These are phyloP conservation scores for Pigoraptor vietnamica DNA, from an alignment of 78 protist species.

Conservation along the genomic window DNA sequence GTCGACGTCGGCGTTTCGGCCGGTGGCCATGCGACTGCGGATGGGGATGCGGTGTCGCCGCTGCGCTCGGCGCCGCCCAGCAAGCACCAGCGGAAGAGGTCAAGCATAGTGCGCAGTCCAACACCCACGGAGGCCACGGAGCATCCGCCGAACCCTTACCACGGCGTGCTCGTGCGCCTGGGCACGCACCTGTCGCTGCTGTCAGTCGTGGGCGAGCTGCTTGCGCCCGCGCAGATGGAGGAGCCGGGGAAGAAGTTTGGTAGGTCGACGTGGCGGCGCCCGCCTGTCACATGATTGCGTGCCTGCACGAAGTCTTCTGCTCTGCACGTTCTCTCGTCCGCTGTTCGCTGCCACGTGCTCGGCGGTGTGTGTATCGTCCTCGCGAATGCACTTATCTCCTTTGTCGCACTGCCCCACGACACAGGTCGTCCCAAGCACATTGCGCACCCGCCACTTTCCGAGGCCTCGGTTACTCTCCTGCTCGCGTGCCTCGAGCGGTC, in stretches of 20 bases:
- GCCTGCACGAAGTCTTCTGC: no score
- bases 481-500: no score
- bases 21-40: not conserved
- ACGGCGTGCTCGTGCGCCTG: not conserved
- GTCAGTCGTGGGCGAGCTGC: not conserved
- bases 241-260: not conserved
- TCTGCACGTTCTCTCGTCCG: no score
- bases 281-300: no score
- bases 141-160: not conserved
- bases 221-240: not conserved
- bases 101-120: not conserved
- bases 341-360: no score
- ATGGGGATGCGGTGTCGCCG: not conserved
- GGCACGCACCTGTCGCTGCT: not conserved
- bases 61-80: not conserved
- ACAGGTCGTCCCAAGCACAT: no score
- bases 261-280: no score
- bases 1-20: not conserved
- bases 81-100: not conserved
- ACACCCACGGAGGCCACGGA: not conserved
- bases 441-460: no score
- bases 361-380: no score
- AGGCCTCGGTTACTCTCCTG: no score
- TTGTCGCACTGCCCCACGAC: no score
- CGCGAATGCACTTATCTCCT: no score